phyloP scores from a whole-genome alignment of 805 yeast genomes.

The Saccharomycopsis sp. region DNA sequence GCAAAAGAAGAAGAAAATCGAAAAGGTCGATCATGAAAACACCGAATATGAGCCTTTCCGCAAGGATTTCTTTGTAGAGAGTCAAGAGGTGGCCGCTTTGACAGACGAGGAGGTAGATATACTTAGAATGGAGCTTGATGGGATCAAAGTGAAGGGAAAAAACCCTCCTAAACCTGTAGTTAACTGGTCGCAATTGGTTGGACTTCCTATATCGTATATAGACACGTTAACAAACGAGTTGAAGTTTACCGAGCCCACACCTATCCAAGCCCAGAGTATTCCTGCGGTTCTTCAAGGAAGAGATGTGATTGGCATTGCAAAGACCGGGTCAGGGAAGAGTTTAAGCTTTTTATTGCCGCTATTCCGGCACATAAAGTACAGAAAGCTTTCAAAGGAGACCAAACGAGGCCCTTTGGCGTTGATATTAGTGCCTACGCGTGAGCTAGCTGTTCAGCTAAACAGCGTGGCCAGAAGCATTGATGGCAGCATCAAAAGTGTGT shows the following conservation, averaged over 20 bases:
- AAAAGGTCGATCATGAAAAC: constrained; percentile 14
- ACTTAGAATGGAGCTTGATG: constrained; percentile 48
- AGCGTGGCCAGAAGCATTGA: constrained; percentile 59
- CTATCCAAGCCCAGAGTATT: constrained; percentile 85
- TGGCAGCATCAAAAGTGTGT: constrained; percentile 40
- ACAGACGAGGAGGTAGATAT: constrained; percentile 50
- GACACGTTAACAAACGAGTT: constrained; percentile 44
- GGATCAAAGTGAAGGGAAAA: constrained; percentile 59
- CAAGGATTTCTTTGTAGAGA: constrained; percentile 57
- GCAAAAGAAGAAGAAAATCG: constrained; percentile 5
- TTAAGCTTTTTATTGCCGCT: constrained; percentile 80
- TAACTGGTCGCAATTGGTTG: constrained; percentile 70
- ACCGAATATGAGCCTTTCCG: constrained; percentile 47
- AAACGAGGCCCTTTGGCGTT: constrained; percentile 76
- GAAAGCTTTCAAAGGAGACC: constrained; percentile 31
- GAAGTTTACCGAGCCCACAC: constrained; percentile 60
- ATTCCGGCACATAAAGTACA: constrained; percentile 72
- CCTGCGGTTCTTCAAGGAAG: constrained; percentile 88
- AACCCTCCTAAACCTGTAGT: constrained; percentile 57
- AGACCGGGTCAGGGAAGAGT: constrained; percentile 96
- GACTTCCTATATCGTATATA: constrained; percentile 57
- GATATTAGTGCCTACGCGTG: constrained; percentile 87
- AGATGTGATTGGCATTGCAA: constrained; percentile 90
- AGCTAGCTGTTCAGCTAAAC: constrained; percentile 77
- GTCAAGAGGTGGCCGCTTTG: constrained; percentile 43